Base-by-base conservation (phyloP, 2,329 filamentous ascomycete genomes). In the Pseudocercospora vitis region DNA sequence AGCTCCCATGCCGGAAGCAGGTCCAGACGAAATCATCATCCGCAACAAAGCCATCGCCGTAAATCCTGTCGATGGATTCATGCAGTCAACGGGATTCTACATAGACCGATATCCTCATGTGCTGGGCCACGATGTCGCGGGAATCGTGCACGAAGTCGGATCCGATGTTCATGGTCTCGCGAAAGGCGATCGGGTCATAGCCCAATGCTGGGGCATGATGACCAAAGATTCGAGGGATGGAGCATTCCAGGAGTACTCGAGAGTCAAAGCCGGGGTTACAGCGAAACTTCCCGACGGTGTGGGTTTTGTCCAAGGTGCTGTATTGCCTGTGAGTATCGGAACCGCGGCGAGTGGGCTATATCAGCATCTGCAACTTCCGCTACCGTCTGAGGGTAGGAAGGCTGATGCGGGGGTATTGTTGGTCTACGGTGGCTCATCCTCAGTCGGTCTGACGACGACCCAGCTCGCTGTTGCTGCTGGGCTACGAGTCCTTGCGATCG, bases 61-160 rank as follows among this genome's bases (percentile, higher is more conserved):
- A 48, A 72, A 72, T 48, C 70, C 70, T 2, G 65, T 68, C 5
- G 70, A 72, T 57, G 65, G 64, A 56, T 67, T 68, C 49, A 63
- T 68, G 26, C 61, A 65, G 46, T 58, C 66, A 42, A 51, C 16
- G 14, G 66, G 64, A 23, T 39, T 61, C n/a, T 67, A 67, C 49
- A 51, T 71, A 48, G 35, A 68, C 19, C 58, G 59, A 0, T 72
- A 61, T 44, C 70, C 70, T 6, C 59, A 58, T 8, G 62, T 72
- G 23, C 57, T 73, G 8, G 71, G 70, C 40, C 56, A 52, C 29
- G 71, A 73, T 44, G 56, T 70, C 9, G 68, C 71, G 4, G 71
- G 71, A 8, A 64, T 63, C 35, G 57, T 73, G n/a, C 55, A 62
- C 24, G 68, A 66, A 40, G 64, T 71, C 21, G 70, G 70, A 18